Evolutionary conservation across 2,329 filamentous ascomycete genomes (phyloP).

Genomic region (Raffaelea arxii): DNA sequence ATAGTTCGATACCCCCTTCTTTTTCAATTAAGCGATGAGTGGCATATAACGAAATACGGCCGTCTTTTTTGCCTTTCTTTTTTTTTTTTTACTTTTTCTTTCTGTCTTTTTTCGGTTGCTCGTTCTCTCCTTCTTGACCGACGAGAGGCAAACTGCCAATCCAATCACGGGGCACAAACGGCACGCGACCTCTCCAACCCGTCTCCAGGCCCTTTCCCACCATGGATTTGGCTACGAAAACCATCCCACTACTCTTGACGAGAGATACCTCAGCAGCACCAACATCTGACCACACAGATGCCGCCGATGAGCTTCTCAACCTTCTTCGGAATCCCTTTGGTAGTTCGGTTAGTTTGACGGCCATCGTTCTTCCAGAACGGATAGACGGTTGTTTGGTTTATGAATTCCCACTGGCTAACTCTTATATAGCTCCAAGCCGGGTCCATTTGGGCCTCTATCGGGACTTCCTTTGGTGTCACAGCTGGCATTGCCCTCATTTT

Average conservation of each 20-base stretch:
- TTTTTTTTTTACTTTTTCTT: slow-evolving; percentile 1
- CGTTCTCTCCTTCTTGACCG: not conserved
- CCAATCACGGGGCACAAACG: too few species aligned
- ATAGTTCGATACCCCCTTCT: too few species aligned
- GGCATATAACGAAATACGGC: too few species aligned
- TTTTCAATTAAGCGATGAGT: too few species aligned
- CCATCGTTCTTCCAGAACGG: not conserved
- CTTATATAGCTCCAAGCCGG: slow-evolving; percentile 35
- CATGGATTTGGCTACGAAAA: slow-evolving; percentile 12
- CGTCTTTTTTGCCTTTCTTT: not conserved
- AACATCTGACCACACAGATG: slow-evolving; percentile 13
- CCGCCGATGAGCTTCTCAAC: slow-evolving; percentile 34
- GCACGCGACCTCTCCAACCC: too few species aligned
- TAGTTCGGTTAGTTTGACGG: slow-evolving; percentile 25
- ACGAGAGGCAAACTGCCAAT: too few species aligned
- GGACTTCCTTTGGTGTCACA: slow-evolving; percentile 69
- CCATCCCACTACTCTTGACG: slow-evolving; percentile 6
- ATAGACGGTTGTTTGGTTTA: too few species aligned
- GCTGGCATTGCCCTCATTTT: slow-evolving; percentile 67
- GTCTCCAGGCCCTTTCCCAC: not conserved
- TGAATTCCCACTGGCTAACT: slow-evolving; percentile 1
- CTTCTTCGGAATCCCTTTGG: slow-evolving; percentile 40
- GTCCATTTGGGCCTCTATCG: slow-evolving; percentile 70
- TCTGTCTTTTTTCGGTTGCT: not conserved
- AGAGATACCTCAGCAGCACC: slow-evolving; percentile 1